Conservation (phyloP, 2,329 filamentous ascomycete genomes). For the Verticillium longisporum region DNA sequence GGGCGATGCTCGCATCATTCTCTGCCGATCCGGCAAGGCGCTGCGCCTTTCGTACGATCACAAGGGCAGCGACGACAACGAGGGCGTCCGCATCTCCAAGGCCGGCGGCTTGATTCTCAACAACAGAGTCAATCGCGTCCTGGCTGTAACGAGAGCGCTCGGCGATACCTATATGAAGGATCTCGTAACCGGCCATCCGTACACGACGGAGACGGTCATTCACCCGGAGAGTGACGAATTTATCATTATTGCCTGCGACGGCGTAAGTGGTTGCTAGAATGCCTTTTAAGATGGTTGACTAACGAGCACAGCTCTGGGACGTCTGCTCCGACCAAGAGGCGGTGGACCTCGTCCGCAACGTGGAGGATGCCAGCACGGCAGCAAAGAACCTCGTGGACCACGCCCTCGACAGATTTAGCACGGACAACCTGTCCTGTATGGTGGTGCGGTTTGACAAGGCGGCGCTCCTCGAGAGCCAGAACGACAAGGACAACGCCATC, state of each 20-base stretch:
- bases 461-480: slow-evolving; percentile 40
- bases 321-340: slow-evolving; percentile 97
- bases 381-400: slow-evolving; percentile 89
- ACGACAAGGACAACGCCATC: slow-evolving; percentile 38
- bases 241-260: slow-evolving; percentile 93
- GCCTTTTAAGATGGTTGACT: slow-evolving; percentile 18
- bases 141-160: slow-evolving; percentile 88
- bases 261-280: slow-evolving; percentile 59
- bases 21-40: slow-evolving; percentile 89
- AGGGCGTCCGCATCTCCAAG: slow-evolving; percentile 86
- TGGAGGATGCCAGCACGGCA: slow-evolving; percentile 74
- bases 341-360: slow-evolving; percentile 78
- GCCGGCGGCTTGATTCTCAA: slow-evolving; percentile 93
- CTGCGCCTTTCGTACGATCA: slow-evolving; percentile 94
- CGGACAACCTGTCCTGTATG: slow-evolving; percentile 97
- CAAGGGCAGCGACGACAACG: slow-evolving; percentile 96
- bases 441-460: slow-evolving; percentile 80
- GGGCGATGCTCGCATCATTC: slow-evolving; percentile 88
- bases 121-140: slow-evolving; percentile 93
- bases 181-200: slow-evolving; percentile 92
- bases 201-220: slow-evolving; percentile 96
- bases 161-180: slow-evolving; percentile 98
- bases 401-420: slow-evolving; percentile 87
- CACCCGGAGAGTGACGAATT: slow-evolving; percentile 94
- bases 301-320: slow-evolving; percentile 78